Evolutionary conservation across 2,329 filamentous ascomycete species (phyloP), one percentile per base, ranked within the genome.

Genomic region (Westerdykella sp.): DNA sequence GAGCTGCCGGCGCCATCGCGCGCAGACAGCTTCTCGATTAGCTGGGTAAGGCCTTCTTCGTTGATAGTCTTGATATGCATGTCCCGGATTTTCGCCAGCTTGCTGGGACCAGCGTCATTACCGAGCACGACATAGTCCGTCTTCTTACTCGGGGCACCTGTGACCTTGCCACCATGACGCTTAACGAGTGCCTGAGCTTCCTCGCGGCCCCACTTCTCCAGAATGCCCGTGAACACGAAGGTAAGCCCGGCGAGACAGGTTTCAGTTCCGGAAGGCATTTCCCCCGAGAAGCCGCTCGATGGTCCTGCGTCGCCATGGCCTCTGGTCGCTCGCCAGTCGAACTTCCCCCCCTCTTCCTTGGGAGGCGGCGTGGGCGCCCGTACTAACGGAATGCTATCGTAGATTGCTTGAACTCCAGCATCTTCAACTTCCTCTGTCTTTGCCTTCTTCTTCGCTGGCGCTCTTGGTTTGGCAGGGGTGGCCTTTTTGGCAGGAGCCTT

Each of bases 91-190:
- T 90, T 96, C 52, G 83, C 75, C 34, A 98, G 74, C 65, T 98
- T 98, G 67, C 85, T 94, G 1, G 93, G 93, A 0, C 93, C 93
- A 18, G 94, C 93, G 65, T 97, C 93, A 21, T 78, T 78, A 35
- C 93, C 93, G 2, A 98, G 77, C 13, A 98, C 87, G 37, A 98
- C 89, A 61, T 88, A 98, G 59, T 79, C 93, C 1, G 94, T 98
- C 68, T 95, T 97, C 60, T 83, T 85, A 62, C 91, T 97, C 15
- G 94, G 93, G 5, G 81, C 83, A 9, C 74, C 75, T 9, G 85
- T 95, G 18, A 95, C 83, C 68, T 95, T 97, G 41, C 93, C 93
- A 34, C 93, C 94, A 64, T 96, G 94, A 49, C 84, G 81, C 66
- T 98, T 98, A 44, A 97, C 87, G 14, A 98, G 73, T 35, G 79